Percentiles rank a stretch among this genome's conserved stretches.
phyloP scores from a whole-genome alignment of 1,139 yeast genomes.

The Sugiyamaella paludigena region DNA sequence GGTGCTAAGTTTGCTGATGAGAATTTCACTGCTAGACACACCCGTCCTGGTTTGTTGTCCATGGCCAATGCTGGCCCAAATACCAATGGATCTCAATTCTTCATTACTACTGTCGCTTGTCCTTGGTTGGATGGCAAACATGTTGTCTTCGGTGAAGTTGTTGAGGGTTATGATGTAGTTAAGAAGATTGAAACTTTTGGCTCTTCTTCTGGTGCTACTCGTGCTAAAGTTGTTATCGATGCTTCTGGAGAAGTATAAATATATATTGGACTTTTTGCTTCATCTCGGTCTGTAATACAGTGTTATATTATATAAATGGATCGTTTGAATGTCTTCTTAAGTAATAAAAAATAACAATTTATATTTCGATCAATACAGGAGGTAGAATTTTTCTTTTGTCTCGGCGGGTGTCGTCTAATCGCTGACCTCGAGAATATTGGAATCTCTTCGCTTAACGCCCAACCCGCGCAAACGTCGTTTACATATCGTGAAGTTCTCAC shows the following conservation, averaged over 20 bases:
- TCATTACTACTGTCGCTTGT: conserved; percentile 92
- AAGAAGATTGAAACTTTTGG: conserved; percentile 88
- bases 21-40: conserved; percentile 84
- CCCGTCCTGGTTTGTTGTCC: conserved; percentile 90
- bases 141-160: conserved; percentile 97
- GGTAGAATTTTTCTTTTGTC: no score
- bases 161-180: conserved; percentile 86
- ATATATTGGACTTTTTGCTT: background rate
- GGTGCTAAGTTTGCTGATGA: conserved; percentile 95
- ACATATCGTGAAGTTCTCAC: no score
- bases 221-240: conserved; percentile 73
- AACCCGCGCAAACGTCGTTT: no score
- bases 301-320: background rate
- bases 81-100: conserved; percentile 99
- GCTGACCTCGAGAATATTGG: no score
- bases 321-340: background rate
- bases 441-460: no score
- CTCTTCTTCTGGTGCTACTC: conserved; percentile 79
- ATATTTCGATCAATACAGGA: no score
- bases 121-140: conserved; percentile 99
- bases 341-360: background rate
- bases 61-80: conserved; percentile 99
- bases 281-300: background rate
- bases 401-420: no score
- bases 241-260: conserved; percentile 77